These are phyloP conservation scores for Xerocomus potaroensis DNA, from an alignment of 768 basidiomycete species.

Conservation along the genomic window DNA sequence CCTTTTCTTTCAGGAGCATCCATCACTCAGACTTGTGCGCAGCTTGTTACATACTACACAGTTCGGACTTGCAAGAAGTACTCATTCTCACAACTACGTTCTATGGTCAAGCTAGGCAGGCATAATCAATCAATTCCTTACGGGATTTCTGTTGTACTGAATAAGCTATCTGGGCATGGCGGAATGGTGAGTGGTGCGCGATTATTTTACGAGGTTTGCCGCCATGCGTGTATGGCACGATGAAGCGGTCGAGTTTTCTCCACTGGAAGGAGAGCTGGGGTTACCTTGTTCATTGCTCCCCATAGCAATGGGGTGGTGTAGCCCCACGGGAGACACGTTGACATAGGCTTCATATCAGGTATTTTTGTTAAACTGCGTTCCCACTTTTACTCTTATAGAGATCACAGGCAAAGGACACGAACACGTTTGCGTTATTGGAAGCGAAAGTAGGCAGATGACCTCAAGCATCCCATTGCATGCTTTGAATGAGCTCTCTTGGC, in stretches of 20 bases:
- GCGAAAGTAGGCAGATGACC: neutral
- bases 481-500: slow-evolving; percentile 2
- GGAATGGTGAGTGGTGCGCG: neutral
- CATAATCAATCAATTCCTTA: too few relatives aligned
- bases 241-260: neutral
- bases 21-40: too few relatives aligned
- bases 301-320: neutral
- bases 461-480: neutral
- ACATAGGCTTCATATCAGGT: neutral
- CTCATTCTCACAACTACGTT: too few relatives aligned
- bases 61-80: too few relatives aligned
- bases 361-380: too few relatives aligned
- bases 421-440: neutral
- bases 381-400: neutral
- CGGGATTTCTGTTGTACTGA: too few relatives aligned
- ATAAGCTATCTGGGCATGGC: too few relatives aligned
- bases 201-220: neutral
- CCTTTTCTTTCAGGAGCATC: too few relatives aligned
- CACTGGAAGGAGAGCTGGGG: neutral
- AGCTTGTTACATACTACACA: too few relatives aligned
- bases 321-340: neutral
- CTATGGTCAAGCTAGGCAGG: too few relatives aligned
- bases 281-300: neutral
- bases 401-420: neutral
- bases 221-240: neutral